Evolutionary conservation across 495 filamentous ascomycete species (phyloP).

Genomic region (Hypoxylon rickii): DNA sequence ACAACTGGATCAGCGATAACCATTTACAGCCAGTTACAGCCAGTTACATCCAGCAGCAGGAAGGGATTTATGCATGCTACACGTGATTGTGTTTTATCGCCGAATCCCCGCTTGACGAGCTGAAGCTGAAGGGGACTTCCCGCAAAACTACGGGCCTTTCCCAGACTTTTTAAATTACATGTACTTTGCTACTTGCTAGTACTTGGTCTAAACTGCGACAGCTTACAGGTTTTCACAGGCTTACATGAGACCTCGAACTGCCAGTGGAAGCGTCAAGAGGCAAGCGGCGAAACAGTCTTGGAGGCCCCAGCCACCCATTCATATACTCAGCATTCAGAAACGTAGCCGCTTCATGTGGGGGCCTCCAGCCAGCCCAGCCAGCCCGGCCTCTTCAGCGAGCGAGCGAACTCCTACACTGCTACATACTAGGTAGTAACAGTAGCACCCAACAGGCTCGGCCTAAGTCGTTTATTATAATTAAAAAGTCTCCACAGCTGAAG

Average conservation of each 20-base stretch:
- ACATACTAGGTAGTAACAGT: neutral
- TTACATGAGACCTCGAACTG: too few relatives aligned
- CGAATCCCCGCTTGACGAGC: constrained; percentile 22
- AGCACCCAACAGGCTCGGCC: constrained; percentile 17
- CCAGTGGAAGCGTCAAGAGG: neutral
- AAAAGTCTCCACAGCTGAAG: constrained; percentile 24
- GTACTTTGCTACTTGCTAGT: too few relatives aligned
- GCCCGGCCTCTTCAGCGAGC: neutral
- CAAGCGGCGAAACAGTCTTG: constrained; percentile 25
- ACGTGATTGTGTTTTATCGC: constrained; percentile 30
- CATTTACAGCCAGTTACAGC: constrained; percentile 26
- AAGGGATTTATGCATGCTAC: constrained; percentile 4
- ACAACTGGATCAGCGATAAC: constrained; percentile 13
- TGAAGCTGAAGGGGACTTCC: constrained; percentile 21
- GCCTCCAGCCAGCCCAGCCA: constrained; percentile 1
- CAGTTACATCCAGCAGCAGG: constrained; percentile 26
- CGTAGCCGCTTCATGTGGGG: constrained; percentile 29
- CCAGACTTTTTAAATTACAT: constrained; percentile 30
- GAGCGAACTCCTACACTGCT: neutral
- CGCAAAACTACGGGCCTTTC: too few relatives aligned
- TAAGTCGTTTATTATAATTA: constrained; percentile 13
- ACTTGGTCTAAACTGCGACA: too few relatives aligned
- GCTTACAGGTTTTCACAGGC: too few relatives aligned
- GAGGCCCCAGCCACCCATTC: constrained; percentile 33
- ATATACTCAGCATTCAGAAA: neutral